Evolutionary conservation across 495 filamentous ascomycete species (phyloP), one percentile per base, ranked within the genome.

Genomic region (Aspergillus avenaceus): DNA sequence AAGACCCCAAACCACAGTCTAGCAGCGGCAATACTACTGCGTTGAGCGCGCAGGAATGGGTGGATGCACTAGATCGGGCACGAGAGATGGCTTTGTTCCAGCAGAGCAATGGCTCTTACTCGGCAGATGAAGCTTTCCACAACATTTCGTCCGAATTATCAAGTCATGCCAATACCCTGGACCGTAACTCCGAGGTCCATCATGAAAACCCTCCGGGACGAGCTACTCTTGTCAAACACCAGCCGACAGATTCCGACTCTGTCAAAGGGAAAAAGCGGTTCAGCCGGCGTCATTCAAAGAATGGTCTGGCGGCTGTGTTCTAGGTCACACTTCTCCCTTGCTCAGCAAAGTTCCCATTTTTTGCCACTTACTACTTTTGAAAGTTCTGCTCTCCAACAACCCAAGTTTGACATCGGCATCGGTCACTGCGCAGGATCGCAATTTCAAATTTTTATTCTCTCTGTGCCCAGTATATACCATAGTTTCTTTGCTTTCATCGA

Each of bases 231-330:
- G 68, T 73, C 50, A 80, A 77, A 50, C 70, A 71, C 44, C 72
- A 78, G 34, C 55, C 56, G 19, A 65, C 59, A 29, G 78, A 82
- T 45, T 60, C 63, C 28, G 84, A 88, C 28, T 79, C 77, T 14
- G 59, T 77, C 13, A 83, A 79, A 58, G 78, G 80, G 57, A 79
- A 83, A 44, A 90, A 95, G 64, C 77, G 90, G 27, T 97, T 97
- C 68, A 92, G 87, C 66, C 88, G 88, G 63, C 77, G 91, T 51
- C 88, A 93, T 69, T 91, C 86, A 7, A 96, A 95, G 71, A 93
- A 86, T 61, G 90, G 90, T 16, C 76, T 96, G 22, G 88, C 90
- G 11, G 85, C 90, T 28, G 86, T 87, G 25, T 91, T 92, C 59
- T 92, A 68, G 61, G 47, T 1, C 9, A 28, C 47, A 19, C 24